phyloP scores from a whole-genome alignment of 805 yeast species.

The Starmerella cellae region DNA sequence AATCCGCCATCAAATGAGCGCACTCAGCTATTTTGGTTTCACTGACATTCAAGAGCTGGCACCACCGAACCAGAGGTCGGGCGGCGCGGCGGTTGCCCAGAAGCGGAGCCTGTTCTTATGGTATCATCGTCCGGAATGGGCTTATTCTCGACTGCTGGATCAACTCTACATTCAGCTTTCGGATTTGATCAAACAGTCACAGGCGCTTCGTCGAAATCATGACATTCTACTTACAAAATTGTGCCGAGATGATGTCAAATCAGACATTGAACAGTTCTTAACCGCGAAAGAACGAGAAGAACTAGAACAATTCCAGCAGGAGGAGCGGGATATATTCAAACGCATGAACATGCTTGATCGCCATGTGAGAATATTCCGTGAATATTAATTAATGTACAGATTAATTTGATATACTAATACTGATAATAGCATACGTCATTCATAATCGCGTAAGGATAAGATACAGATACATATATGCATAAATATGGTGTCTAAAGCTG shows the following conservation, averaged over 20 bases:
- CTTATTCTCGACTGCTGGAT: slow-evolving; percentile 36
- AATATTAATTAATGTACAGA: slow-evolving; percentile 26
- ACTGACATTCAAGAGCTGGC: slow-evolving; percentile 90
- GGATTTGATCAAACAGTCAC: slow-evolving; percentile 27
- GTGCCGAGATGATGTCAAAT: slow-evolving; percentile 80
- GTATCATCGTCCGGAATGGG: slow-evolving; percentile 47
- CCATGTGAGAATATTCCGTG: slow-evolving; percentile 30
- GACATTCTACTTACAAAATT: slow-evolving; percentile 61
- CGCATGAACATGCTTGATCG: slow-evolving; percentile 27
- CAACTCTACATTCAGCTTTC: slow-evolving; percentile 40
- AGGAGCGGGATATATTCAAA: slow-evolving; percentile 26
- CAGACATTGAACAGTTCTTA: slow-evolving; percentile 60
- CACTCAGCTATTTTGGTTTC: slow-evolving; percentile 53
- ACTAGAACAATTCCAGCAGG: slow-evolving; percentile 37
- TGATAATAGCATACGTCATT: too few species aligned
- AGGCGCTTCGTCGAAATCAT: slow-evolving; percentile 41
- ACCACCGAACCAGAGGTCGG: slow-evolving; percentile 67
- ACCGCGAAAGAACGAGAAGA: slow-evolving; percentile 65
- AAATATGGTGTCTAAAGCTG: slow-evolving; percentile 1
- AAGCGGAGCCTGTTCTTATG: slow-evolving; percentile 67
- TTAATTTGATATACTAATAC: too few species aligned
- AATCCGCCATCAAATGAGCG: slow-evolving; percentile 57
- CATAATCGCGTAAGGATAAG: too few species aligned
- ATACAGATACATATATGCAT: neutral
- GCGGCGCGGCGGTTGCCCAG: slow-evolving; percentile 32